Base-by-base conservation (phyloP, 169 alveolate species). In the Plasmodium adleri region DNA sequence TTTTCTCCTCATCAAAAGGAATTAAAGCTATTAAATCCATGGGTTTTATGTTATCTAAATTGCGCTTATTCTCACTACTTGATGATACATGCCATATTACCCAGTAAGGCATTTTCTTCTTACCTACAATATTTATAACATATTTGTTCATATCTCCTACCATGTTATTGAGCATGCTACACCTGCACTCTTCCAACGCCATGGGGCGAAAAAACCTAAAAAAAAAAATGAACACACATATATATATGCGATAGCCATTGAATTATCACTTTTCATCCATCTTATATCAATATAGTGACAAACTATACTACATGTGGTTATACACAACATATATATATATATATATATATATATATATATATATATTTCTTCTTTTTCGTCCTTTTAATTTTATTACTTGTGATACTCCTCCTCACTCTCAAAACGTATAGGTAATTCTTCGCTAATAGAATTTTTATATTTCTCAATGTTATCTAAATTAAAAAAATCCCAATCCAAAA, bases 141-240 rank as follows among this genome's bases (percentile, higher is more conserved):
- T 54, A 70, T 28, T 24, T 68, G n/a, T 56, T 12, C 5, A 85
- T 83, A 4, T 72, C 78, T 13, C 91, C 91, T 5, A 60, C 2
- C 83, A 83, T 70, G 28, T 83, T 83, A 22, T 83, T 83, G 6
- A 70, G 9, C 4, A 83, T 71, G 45, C 86, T 54, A 39, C 91
- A 83, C 7, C 91, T 52, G 45, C 86, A 83, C 50, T 83, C 91
- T 59, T 83, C 91, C 49, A 83, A 63, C 3, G 59, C 91, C 91
- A 83, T 83, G 2, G 91, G 91, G 5, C 64, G 54, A 71, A 83
- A 83, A 83, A 56, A 39, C 26, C 91, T 83, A 72, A 71, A 49
- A 58, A 56, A 26, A 52, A 50, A 60, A 22, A 28, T 17, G 52
- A 63, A 6, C 0, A 43, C 12, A 47, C 22, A 49, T 72, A 72